Percentiles rank a stretch among this genome's conserved stretches.
phyloP scores from a whole-genome alignment of 176 grass and related monocot genomes.

The Juncus effusus region DNA sequence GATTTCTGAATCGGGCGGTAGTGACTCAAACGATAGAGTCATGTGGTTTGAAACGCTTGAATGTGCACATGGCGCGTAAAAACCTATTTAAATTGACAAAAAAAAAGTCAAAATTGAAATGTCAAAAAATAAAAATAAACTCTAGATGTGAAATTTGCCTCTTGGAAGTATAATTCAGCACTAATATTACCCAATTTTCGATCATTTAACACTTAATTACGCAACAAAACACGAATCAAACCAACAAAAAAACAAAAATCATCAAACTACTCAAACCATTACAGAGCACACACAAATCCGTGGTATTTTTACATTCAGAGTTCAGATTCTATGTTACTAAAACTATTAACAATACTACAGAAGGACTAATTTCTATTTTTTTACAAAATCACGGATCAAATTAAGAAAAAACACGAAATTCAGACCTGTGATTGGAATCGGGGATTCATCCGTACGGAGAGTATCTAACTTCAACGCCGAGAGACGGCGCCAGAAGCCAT shows the following conservation, averaged over 20 bases:
- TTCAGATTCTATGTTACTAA: neutral
- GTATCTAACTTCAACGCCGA: slow-evolving; percentile 73
- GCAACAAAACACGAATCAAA: neutral
- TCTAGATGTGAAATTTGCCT: no score
- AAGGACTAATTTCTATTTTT: neutral
- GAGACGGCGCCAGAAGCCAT: slow-evolving; percentile 52
- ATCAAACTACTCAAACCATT: neutral
- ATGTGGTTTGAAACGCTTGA: slow-evolving; percentile 28
- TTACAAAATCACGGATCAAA: neutral
- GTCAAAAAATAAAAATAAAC: no score
- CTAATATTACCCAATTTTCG: neutral
- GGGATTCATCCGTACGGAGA: slow-evolving; percentile 71
- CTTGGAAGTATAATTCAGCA: no score
- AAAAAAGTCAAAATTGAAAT: no score
- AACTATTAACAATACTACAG: neutral
- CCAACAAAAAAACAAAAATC: neutral
- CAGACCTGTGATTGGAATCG: slow-evolving; percentile 53
- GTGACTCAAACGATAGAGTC: slow-evolving; percentile 42
- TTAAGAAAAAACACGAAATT: neutral
- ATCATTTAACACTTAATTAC: neutral
- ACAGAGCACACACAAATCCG: no score
- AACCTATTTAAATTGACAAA: slow-evolving; percentile 43
- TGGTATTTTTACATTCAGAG: neutral
- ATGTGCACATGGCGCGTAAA: slow-evolving; percentile 47
- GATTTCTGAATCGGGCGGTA: slow-evolving; percentile 28